Base-by-base conservation (phyloP, 164 flowering plant species). In the Piper longum region DNA sequence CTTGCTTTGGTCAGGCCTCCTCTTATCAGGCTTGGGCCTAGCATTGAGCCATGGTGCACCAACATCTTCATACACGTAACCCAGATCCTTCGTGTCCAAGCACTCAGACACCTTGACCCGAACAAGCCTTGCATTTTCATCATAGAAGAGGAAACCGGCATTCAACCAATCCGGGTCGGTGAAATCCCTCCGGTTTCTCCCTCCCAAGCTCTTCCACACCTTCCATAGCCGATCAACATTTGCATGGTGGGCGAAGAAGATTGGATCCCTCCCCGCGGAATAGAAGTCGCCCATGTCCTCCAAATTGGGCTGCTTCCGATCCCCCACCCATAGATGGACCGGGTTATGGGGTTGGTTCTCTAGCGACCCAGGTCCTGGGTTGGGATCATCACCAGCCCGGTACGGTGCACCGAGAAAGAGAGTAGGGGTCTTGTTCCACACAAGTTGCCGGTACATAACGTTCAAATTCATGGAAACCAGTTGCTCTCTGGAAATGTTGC, bases 401-500 rank as follows among this genome's bases (percentile, higher is more conserved):
- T 77, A 81, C 1, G 82, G 60, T 3, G 64, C 43, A 0, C 88
- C 91, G 12, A 78, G 13, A 69, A 83, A 85, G 7, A 81, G 75
- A 18, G 12, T 3, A 42, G 77, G 57, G 13, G 76, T 70, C 62
- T 76, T 67, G 5, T 68, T 70, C 0, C 83, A 67, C 26, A 83
- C 77, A 77, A 86, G 69, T 51, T 76, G 79, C 56, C 82, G 56
- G 65, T 83, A 82, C 85, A 86, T 86, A 7, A 81, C 56, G 2
- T 69, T 60, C 11, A 84, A 74, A 54, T 86, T 86, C 61, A 63
- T 66, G 0, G 63, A 12, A 4, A 77, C 14, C 6, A 67, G 79
- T 0, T 67, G 67, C 0, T 61, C 56, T 0, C 59, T 43, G 0
- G 70, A 52, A 0, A 16, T 14, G 4, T 16, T 43, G 3, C 54